Evolutionary conservation across 345 rosid genomes (phyloP).

Genomic region (Theobroma cacao): DNA sequence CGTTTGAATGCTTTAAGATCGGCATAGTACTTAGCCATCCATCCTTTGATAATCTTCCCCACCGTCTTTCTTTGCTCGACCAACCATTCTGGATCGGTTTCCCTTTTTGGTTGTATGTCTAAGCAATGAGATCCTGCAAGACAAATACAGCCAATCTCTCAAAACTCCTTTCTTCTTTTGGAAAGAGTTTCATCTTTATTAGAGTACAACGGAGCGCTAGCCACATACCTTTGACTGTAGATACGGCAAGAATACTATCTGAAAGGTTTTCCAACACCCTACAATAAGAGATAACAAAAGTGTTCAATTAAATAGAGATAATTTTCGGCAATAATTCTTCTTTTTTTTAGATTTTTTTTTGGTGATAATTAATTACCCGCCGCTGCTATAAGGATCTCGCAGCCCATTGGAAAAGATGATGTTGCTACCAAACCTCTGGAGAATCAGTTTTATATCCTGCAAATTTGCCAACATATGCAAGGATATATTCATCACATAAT

Average conservation of each 20-base stretch:
- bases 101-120: slow-evolving; percentile 19
- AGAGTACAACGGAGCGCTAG: too few relatives aligned
- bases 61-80: slow-evolving; percentile 28
- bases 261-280: neutral
- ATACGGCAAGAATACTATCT: neutral
- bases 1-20: slow-evolving; percentile 2
- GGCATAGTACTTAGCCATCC: slow-evolving; percentile 31
- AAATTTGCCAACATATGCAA: neutral
- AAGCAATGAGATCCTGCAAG: slow-evolving; percentile 44
- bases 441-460: slow-evolving; percentile 40
- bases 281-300: neutral
- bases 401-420: slow-evolving; percentile 45
- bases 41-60: slow-evolving; percentile 31
- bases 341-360: neutral
- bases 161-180: too few relatives aligned
- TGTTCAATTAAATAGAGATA: neutral
- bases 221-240: neutral
- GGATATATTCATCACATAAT: too few relatives aligned
- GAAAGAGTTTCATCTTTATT: too few relatives aligned
- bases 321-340: neutral
- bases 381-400: slow-evolving; percentile 43
- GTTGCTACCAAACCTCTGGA: slow-evolving; percentile 40
- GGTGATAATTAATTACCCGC: slow-evolving; percentile 29
- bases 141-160: too few relatives aligned
- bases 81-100: slow-evolving; percentile 38